Evolutionary conservation across 192 early-diverging fungal genomes (phyloP).

Genomic region (Backusella sp.): DNA sequence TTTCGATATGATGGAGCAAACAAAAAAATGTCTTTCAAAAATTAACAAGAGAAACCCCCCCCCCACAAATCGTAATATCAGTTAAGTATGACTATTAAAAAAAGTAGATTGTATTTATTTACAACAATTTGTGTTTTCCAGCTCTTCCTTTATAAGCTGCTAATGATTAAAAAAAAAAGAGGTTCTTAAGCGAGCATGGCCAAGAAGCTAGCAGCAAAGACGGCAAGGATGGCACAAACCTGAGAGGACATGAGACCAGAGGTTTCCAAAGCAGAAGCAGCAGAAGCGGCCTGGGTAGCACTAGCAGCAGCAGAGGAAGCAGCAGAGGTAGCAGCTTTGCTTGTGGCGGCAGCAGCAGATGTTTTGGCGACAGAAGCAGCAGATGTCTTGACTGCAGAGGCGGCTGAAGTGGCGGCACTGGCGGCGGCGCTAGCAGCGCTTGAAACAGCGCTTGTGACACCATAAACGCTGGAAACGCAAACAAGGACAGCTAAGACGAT

Average conservation of each 20-base stretch:
- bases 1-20: no score
- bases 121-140: background rate
- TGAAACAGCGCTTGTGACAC: background rate
- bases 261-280: background rate
- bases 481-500: background rate
- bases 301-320: background rate
- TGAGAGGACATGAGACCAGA: background rate
- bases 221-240: conserved; percentile 6
- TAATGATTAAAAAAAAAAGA: background rate
- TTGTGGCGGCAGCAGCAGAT: background rate
- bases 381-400: background rate
- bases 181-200: conserved; percentile 19
- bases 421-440: background rate
- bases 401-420: background rate
- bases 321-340: background rate
- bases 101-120: background rate
- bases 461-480: background rate
- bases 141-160: background rate
- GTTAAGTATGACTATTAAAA: background rate
- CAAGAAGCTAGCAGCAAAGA: conserved; percentile 24
- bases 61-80: no score
- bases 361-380: background rate
- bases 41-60: no score
- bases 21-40: no score
- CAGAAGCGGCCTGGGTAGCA: background rate